Base-by-base conservation (phyloP, 1,139 yeast genomes). In the Diutina neorugosa region DNA sequence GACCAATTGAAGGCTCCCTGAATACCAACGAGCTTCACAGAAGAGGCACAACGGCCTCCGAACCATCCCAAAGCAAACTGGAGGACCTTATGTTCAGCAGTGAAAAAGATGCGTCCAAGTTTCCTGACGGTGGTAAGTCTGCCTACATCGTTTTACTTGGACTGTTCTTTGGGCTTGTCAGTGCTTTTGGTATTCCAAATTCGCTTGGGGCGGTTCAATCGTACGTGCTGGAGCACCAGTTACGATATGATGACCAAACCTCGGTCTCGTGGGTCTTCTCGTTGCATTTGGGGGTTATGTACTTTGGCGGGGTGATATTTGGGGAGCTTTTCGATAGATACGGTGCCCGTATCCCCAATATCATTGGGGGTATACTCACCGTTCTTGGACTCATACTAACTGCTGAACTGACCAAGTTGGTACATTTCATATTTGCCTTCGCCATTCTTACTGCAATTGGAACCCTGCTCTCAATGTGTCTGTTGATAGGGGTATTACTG, bases 281-380 rank as follows among this genome's bases (percentile, higher is more conserved):
- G 3, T 64, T 82, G 5, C 81, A 76, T 62, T 64, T 76, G 52
- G 82, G 82, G 55, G 69, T 82, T 23, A 71, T 81, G 61, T 80
- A 80, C 61, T 71, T 80, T 52, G 77, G 82, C 20, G 81, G 83
- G 0, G 77, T 83, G 11, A 67, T 80, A 48, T 77, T 80, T 34
- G 91, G 91, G 0, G 82, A 82, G 2, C 58, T 82, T 12, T 79
- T 82, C 61, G 91, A 84, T 59, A 62, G 67, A 31, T 69, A 68
- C 52, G 90, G 90, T 0, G 73, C 83, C 2, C 62, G 70, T 49
- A 62, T 69, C 46, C 75, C 82, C 4, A 63, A 80, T 54, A 62
- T 74, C 2, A 63, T 69, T 0, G 84, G 85, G 1, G 69, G 78
- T 1, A 53, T 74, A 0, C 63, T 79, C 50, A 69, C 73, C 54